These are phyloP conservation scores for Brachypodium distachyon DNA, from an alignment of 202 grass and related monocot species.

Conservation along the genomic window DNA sequence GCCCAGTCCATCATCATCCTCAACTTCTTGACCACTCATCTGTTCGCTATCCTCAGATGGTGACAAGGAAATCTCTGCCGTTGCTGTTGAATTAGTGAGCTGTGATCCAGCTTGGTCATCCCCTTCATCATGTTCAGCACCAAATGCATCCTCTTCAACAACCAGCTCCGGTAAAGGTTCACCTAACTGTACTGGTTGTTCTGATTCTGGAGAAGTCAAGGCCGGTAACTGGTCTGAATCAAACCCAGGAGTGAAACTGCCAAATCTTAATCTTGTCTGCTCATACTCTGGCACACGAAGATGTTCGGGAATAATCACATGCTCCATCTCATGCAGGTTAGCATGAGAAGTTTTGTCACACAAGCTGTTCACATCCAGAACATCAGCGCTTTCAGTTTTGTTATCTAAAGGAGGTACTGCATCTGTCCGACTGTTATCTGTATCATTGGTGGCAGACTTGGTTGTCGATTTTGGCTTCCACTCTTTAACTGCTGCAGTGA, in stretches of 20 bases:
- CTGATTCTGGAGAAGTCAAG: slow-evolving; percentile 25
- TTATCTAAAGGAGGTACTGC: slow-evolving; percentile 25
- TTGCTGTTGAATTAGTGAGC: slow-evolving; percentile 25
- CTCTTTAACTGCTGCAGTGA: slow-evolving; percentile 58
- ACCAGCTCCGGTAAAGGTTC: slow-evolving; percentile 29
- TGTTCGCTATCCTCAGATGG: slow-evolving; percentile 30
- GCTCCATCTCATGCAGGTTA: slow-evolving; percentile 50
- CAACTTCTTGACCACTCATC: slow-evolving; percentile 43
- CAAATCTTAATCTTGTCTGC: slow-evolving; percentile 63
- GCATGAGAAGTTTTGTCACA: slow-evolving; percentile 52
- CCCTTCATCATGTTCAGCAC: slow-evolving; percentile 27
- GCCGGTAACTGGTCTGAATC: slow-evolving; percentile 19
- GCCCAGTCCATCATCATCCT: slow-evolving; percentile 58
- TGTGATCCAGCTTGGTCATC: slow-evolving; percentile 47
- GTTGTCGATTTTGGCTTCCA: slow-evolving; percentile 80
- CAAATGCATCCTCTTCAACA: slow-evolving; percentile 20
- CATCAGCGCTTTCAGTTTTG: slow-evolving; percentile 28
- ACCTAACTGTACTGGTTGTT: slow-evolving; percentile 45
- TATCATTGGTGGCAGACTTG: slow-evolving; percentile 26
- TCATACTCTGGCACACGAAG: slow-evolving; percentile 73
- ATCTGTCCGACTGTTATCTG: slow-evolving; percentile 12
- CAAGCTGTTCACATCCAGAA: slow-evolving; percentile 25
- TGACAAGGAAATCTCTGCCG: slow-evolving; percentile 31
- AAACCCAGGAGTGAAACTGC: slow-evolving; percentile 52
- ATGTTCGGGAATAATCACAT: slow-evolving; percentile 86